Base-by-base conservation (phyloP, 164 flowering plant species). In the Vitis labrusca region DNA sequence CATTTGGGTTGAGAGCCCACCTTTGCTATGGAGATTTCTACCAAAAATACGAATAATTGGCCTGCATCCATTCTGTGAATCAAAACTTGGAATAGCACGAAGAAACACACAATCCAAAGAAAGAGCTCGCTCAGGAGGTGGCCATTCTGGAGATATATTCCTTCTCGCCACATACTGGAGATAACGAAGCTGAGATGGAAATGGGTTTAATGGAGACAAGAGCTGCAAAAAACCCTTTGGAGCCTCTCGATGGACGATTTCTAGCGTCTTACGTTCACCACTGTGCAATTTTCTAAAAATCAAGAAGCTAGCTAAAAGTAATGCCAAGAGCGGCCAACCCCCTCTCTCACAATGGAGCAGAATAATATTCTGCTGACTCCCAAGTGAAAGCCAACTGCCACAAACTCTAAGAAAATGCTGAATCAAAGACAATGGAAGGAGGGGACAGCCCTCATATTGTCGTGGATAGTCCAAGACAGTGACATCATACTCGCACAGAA, bases 331-430 rank as follows among this genome's bases (percentile, higher is more conserved):
- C 3, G 97, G 97, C 99, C 99, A 96, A 58, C 93, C 97, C 17
- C 99, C 99, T 80, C 98, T 86, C 84, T 96, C 99, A 74, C 97
- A 93, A 59, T 96, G 99, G 10, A 96, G 83, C 71, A 93, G 83
- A 67, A 96, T 74, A 64, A 96, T 70, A 74, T 93, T 89, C 60
- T 91, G 95, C 48, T 87, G 86, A 72, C 83, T 87, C 61, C 87
- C 87, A 71, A 71, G 74, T 8, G 85, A 84, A 60, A 96, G 89
- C 99, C 99, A 96, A 78, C 82, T 86, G 79, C 93, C 98, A 68
- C 94, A 87, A 55, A 85, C 88, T 64, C 89, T 88, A 65, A 96
- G 92, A 67, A 96, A 91, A 78, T 96, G 98, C 63, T 96, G 97
- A 71, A 93, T 77, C 73, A 91, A 74, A 30, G 99, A 87, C 75